phyloP scores from a whole-genome alignment of 305 asterid genomes.

The Rubia tinctorum region DNA sequence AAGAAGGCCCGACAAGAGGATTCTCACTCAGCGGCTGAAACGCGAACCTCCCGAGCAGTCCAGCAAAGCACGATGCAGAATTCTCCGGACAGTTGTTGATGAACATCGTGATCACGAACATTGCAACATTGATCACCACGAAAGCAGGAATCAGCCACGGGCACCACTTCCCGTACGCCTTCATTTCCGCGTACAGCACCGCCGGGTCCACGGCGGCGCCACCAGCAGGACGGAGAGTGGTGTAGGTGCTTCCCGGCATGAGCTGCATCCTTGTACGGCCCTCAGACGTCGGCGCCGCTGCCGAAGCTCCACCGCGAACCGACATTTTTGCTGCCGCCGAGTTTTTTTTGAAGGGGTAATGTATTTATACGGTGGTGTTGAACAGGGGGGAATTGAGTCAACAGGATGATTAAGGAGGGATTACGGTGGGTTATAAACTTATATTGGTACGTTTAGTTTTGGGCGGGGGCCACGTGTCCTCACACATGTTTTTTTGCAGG shows the following conservation, averaged over 20 bases:
- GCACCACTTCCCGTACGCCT: constrained; percentile 65
- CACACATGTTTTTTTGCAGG: not conserved
- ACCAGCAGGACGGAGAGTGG: constrained; percentile 60
- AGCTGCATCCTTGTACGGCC: constrained; percentile 29
- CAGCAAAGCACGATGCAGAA: constrained; percentile 53
- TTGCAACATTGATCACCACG: constrained; percentile 44
- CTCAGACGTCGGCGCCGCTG: not conserved
- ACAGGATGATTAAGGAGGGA: not conserved
- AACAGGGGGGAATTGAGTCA: no score
- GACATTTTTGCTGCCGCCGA: not conserved
- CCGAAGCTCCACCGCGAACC: not conserved
- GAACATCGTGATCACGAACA: constrained; percentile 63
- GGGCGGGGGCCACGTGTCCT: not conserved
- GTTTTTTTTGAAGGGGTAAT: not conserved
- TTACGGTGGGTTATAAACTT: not conserved
- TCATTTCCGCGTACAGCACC: constrained; percentile 44
- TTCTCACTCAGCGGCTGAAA: constrained; percentile 87
- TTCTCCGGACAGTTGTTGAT: constrained; percentile 68
- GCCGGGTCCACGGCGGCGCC: constrained; percentile 29
- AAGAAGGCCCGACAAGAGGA: constrained; percentile 89
- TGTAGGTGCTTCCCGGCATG: constrained; percentile 41
- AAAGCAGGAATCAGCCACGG: constrained; percentile 76
- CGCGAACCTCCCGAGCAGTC: constrained; percentile 64
- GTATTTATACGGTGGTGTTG: no score
- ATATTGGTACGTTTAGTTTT: not conserved